Evolutionary conservation across 768 basidiomycete species (phyloP).

Genomic region (Boletus rubescentipes): DNA sequence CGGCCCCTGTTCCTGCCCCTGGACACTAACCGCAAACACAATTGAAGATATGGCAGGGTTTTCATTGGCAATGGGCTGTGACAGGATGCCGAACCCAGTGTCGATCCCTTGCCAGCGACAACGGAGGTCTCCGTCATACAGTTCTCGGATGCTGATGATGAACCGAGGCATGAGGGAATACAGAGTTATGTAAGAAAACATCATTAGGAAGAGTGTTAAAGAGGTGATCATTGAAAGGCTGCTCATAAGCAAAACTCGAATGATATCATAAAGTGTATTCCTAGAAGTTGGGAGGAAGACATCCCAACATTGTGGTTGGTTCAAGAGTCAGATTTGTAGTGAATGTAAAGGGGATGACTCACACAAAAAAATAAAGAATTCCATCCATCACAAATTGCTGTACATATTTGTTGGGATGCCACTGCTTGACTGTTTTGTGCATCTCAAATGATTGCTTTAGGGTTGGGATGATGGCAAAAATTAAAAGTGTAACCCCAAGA

Average conservation of each 20-base stretch:
- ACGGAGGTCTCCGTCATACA: not conserved
- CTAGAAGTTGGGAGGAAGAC: not conserved
- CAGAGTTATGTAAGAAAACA: not conserved
- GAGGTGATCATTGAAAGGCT: too few relatives aligned
- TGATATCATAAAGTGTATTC: not conserved
- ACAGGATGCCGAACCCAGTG: conserved; percentile 2
- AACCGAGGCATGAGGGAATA: conserved; percentile 5
- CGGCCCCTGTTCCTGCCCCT: too few relatives aligned
- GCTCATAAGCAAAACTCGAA: not conserved
- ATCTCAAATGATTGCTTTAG: too few relatives aligned
- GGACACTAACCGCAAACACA: not conserved
- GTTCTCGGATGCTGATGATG: conserved; percentile 7
- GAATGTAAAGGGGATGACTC: not conserved
- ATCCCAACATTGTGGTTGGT: not conserved
- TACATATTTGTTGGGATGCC: conserved; percentile 11
- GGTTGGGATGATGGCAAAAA: not conserved
- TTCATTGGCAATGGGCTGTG: not conserved
- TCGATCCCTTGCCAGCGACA: not conserved
- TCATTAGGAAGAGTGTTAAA: not conserved
- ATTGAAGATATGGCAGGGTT: too few relatives aligned
- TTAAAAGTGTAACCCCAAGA: not conserved
- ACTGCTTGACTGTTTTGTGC: not conserved
- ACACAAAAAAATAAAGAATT: conserved; percentile 6
- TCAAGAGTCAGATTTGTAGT: not conserved
- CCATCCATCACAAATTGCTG: not conserved